Evolutionary conservation across 371 early-diverging fungal genomes (phyloP), one percentile per base, ranked within the genome.

Genomic region (Mortierella sp.): DNA sequence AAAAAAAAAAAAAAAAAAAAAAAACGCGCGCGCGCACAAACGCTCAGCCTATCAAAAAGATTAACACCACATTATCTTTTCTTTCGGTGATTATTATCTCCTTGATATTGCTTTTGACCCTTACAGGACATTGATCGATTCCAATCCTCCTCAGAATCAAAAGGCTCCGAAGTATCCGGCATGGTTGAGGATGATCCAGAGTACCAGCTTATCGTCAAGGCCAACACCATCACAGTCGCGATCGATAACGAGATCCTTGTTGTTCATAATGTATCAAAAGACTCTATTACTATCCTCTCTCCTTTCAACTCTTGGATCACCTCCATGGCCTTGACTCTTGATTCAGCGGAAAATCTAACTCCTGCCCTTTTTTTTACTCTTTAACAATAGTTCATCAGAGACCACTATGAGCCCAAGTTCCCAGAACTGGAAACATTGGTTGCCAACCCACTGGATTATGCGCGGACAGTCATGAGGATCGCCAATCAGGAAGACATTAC

Each of bases 381-480:
- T 47, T 25, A 28, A 26, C 16, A 16, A 16, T 83, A 96, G 93
- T 97, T 90, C 74, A 89, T 98, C 70, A 79, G 94, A 25, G 98
- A 98, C 81, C 93, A 93, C 62, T 98, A 97, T 83, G 91, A 90
- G 29, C 81, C 88, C 21, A 88, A 92, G 48, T 98, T 98, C 70
- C 96, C 97, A 0, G 99, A 97, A 72, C 89, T 98, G 7, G 96
- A 97, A 79, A 86, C 90, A 11, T 87, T 98, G 29, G 92, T 98
- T 5, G 89, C 89, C 12, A 93, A 93, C 68, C 93, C 98, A 1
- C 69, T 95, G 19, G 97, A 96, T 64, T 98, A 97, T 84, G 94
- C 95, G 9, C 88, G 91, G 11, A 90, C 96, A 0, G 96, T 98
- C 11, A 91, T 93, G 76, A 85, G 90, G 2, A 95, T 98, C 60